Evolutionary conservation across 441 rosid species (phyloP), one percentile per base, ranked within the genome.

Genomic region (Biscutella laevigata): DNA sequence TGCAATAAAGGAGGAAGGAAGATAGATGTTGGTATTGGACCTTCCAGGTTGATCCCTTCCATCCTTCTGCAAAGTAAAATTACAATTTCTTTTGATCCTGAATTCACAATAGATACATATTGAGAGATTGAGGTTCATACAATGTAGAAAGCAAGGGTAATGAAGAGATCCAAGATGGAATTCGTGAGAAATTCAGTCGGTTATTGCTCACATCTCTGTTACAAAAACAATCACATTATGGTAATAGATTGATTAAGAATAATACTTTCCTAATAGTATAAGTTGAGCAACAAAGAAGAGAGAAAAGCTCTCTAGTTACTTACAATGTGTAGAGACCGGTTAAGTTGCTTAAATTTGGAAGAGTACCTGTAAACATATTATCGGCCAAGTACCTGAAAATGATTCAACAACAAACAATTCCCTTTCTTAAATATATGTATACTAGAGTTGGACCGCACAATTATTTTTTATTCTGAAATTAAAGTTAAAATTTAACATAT

Each of bases 121-220:
- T 15, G 8, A 25, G 50, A 12, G 9, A 34, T 9, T 11, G 26
- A 54, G 34, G 62, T 0, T 61, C 78, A 10, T 86, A 92, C 95
- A 88, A 45, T 61, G 94, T 74, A 71, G 86, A 71, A 42, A 88
- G 68, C 24, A 81, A 64, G 22, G 2, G 14, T 17, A 78, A 70
- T 4, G 67, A 47, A 28, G 72, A 40, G 37, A 81, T 30, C 95
- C 90, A 89, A 3, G 71, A 10, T 30, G 96, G 90, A 60, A 86
- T 26, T 1, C 38, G 53, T 22, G 91, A 37, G 11, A 41, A 81
- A 37, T 59, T 61, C 6, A 47, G 16, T 1, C 0, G 13, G 29
- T 88, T 92, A 55, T 86, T 86, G 72, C 98, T 88, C 57, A 86
- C 24, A 66, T 82, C 96, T 75, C 98, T 91, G 80, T 58, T 57